Base-by-base conservation (phyloP, 2,329 filamentous ascomycete species). In the Colletotrichum gloeosporioides region DNA sequence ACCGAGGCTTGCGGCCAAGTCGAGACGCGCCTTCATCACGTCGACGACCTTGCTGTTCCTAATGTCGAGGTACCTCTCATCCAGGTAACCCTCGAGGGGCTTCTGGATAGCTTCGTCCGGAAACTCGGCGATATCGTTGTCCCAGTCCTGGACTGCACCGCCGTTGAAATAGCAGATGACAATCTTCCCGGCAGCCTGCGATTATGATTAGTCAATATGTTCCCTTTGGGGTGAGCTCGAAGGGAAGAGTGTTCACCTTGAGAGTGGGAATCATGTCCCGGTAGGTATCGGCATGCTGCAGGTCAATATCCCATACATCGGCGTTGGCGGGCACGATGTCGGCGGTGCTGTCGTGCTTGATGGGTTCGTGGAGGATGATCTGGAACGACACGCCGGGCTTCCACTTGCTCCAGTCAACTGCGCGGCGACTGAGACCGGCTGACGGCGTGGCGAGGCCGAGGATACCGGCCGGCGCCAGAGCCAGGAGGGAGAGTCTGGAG, bases 111-210 rank as follows among this genome's bases (percentile, higher is more conserved):
- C 79, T 8, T 63, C 76, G 5, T 78, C 49, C 36, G 81, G 79
- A 66, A 84, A 84, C 7, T 78, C 22, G 4, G 62, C 53, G 16
- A 67, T 73, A 44, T 78, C 77, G 4, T 67, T 55, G 59, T 83
- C 82, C 80, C 80, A 83, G 32, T 39, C 73, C 73, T 84, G 81
- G 13, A 82, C 70, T 13, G 83, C 82, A 49, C 83, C 82, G 18
- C 80, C 80, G 62, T 84, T 84, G 78, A 84, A 82, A 78, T 84
- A 84, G 77, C 83, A 84, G 22, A 84, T 78, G 3, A 84, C 79
- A 32, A 82, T 81, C 31, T 84, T 84, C 53, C 79, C 79, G 32
- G 80, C 78, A 9, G 63, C 71, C 73, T 75, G 16, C 27, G 8
- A 13, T 25, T 7, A 9, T 27, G 31, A 12, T 15, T 15, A 36